Base-by-base conservation (phyloP, 1,139 yeast species). In the Protomyces inouyei region DNA sequence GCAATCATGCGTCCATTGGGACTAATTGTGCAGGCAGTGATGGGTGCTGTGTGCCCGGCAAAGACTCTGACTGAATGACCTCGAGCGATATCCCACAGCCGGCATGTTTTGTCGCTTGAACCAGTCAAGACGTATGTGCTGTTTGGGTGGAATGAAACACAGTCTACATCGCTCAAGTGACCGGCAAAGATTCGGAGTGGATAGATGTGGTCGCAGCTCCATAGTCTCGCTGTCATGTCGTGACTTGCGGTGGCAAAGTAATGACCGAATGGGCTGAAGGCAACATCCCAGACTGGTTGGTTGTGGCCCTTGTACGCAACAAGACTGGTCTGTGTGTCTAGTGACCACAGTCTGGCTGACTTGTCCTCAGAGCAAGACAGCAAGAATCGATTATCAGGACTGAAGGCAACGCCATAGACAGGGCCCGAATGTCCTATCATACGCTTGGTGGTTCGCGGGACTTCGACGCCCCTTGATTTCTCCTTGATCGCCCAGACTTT, bases 1-100 rank as follows among this genome's bases (percentile, higher is more conserved):
- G 98, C 97, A 66, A 93, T 78, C 95, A 97, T 89, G 72, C 97
- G 82, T 1, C 99, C 99, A 76, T 93, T 97, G 0, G 98, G 98
- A 0, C 96, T 87, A 9, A 90, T 96, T 0, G 96, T 91, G 71
- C 90, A 80, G 53, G 91, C 82, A 70, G 89, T 88, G 45, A 95
- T 83, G 0, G 97, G 87, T 16, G 93, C 93, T 1, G 95, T 85
- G 72, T 93, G 98, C 0, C 98, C 98, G 76, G 90, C 84, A 74
- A 95, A 93, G n/a, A 93, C 85, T 68, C 98, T 83, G 16, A 92
- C 98, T 54, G 95, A 85, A 70, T 84, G 86, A 48, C 98, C 99
- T 53, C 86, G 83, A 60, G 86, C 84, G 40, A 95, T 85, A 75
- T 95, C 98, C 99, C 99, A 95, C 97, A 95, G 89, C 70, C 98